Evolutionary conservation across 345 rosid species (phyloP).

Genomic region (Boechera divaricarpa): DNA sequence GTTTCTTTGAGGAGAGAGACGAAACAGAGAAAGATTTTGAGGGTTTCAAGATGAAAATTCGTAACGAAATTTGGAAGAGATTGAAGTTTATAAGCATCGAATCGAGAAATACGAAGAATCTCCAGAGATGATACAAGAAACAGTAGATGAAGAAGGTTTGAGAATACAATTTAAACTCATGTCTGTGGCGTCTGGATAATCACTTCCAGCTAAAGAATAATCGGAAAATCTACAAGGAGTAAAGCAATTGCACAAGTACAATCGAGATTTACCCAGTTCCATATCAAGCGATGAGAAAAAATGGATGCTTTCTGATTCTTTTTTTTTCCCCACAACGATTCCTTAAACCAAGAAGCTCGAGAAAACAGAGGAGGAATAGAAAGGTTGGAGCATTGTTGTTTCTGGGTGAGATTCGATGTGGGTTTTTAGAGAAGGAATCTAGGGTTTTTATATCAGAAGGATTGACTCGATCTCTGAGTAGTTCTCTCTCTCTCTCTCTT

Average conservation of each 20-base stretch:
- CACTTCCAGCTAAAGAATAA: constrained; percentile 51
- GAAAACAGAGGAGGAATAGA: constrained; percentile 37
- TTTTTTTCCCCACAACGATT: background rate
- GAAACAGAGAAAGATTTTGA: constrained; percentile 21
- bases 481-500: constrained; percentile 5
- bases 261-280: constrained; percentile 59
- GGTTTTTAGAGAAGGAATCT: constrained; percentile 34
- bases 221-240: constrained; percentile 39
- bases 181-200: constrained; percentile 51
- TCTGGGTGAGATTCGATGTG: constrained; percentile 15
- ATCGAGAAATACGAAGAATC: constrained; percentile 7
- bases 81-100: constrained; percentile 30
- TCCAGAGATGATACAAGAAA: constrained; percentile 23
- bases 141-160: constrained; percentile 34
- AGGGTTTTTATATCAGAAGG: constrained; percentile 31
- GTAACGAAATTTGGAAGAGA: constrained; percentile 16
- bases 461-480: constrained; percentile 29
- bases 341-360: constrained; percentile 28
- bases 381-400: constrained; percentile 42
- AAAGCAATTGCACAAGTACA: constrained; percentile 37
- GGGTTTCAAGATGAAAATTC: constrained; percentile 7
- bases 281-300: constrained; percentile 42
- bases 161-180: constrained; percentile 28
- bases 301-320: constrained; percentile 12
- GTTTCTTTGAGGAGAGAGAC: constrained; percentile 14